Evolutionary conservation across 2,329 filamentous ascomycete species (phyloP), one percentile per base, ranked within the genome.

Genomic region (Cercospora nicotianae): DNA sequence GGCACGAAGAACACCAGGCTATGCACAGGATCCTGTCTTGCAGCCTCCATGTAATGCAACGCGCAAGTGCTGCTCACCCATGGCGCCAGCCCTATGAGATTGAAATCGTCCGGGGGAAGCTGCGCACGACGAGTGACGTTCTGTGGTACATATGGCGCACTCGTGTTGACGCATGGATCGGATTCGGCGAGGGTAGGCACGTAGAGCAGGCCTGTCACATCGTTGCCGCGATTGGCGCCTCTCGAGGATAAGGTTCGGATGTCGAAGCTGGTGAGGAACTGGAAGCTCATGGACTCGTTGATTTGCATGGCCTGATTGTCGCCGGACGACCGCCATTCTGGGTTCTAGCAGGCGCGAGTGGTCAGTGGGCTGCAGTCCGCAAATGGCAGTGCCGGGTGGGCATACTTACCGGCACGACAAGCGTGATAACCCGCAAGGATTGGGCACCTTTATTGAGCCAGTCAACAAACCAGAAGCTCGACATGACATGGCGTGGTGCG

Each of bases 31-130:
- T 89, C 87, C n/a, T 87, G 85, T 20, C 87, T 84, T 2, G 85
- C 86, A 12, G 83, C 81, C 18, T 84, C 80, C 58, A 98, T 84
- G 77, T 93, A 97, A 55, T 90, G 86, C 65, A 85, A 80, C 12
- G 92, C 91, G 77, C 94, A 99, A 28, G 87, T 82, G 7, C 85
- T 81, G 69, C 86, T 91, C 73, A 93, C 88, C 94, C 94, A 98
- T 30, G 94, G 94, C 26, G 92, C 94, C 63, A 97, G 81, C 30
- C 91, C 94, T 73, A 97, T 87, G 62, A 93, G 83, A 65, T 90
- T 88, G 78, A 92, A 93, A 72, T 91, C 88, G 20, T 78, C 77
- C 60, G 85, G 85, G 0, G 85, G 84, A 16, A 97, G 86, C 74
- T 95, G 85, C n/a, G 80, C 78, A 73, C 87, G 85, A 16, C 90